Percentiles rank a stretch among this genome's conserved stretches.
Conservation (phyloP, 371 early-diverging fungal genomes). For the Lichtheimia ornata region DNA sequence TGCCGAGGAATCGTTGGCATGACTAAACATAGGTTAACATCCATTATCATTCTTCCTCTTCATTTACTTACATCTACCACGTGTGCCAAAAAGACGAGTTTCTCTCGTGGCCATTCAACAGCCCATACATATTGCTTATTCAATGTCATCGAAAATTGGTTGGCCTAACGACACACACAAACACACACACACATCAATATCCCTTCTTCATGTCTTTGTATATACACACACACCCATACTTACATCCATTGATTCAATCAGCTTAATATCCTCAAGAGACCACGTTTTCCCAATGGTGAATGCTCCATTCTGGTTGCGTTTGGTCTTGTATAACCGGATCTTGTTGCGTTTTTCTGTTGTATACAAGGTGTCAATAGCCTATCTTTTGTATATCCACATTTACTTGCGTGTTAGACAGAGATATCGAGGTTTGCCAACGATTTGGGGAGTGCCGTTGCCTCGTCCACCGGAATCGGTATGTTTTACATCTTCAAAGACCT, state of each 20-base stretch:
- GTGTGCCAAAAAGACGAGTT: conserved; percentile 47
- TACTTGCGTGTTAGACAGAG: conserved; percentile 47
- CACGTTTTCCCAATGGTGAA: conserved; percentile 61
- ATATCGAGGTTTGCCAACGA: conserved; percentile 52
- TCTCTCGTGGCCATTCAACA: conserved; percentile 47
- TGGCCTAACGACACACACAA: conserved; percentile 23
- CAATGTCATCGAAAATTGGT: conserved; percentile 48
- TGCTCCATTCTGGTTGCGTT: conserved; percentile 55
- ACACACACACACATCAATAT: background rate
- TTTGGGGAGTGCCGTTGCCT: conserved; percentile 21
- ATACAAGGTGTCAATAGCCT: background rate
- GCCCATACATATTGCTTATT: conserved; percentile 56
- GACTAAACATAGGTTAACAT: conserved; percentile 21
- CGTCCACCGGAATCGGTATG: conserved; percentile 27
- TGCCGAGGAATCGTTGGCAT: conserved; percentile 36
- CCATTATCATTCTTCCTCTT: background rate
- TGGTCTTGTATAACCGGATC: conserved; percentile 57
- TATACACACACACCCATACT: conserved; percentile 3
- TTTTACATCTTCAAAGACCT: conserved; percentile 53
- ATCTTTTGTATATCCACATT: background rate
- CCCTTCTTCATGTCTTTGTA: too few relatives aligned
- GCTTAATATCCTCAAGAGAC: conserved; percentile 60
- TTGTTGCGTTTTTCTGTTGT: conserved; percentile 46
- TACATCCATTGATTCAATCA: conserved; percentile 61
- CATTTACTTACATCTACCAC: conserved; percentile 42